Evolutionary conservation across 1,139 yeast species (phyloP), one percentile per base, ranked within the genome.

Genomic region (Geotrichum cucujoidarum): DNA sequence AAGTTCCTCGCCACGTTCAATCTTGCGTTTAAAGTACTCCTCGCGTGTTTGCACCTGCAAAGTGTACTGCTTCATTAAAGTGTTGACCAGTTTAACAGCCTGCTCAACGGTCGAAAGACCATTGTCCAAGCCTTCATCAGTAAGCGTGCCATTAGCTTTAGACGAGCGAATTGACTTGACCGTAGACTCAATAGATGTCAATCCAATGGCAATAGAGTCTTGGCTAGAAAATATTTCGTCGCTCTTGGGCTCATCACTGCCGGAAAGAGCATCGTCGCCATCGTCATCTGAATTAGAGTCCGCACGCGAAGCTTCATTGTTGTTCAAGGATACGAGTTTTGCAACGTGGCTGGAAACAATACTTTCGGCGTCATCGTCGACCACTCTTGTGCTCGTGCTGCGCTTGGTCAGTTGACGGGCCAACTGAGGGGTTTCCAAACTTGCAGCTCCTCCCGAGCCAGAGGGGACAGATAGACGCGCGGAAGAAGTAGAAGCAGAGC

Each of bases 1-100:
- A 45, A 89, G 79, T 61, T 87, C 92, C 39, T 78, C 75, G 59
- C 89, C 94, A 55, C 90, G 79, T 47, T 83, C 84, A 46, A 86
- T 71, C 55, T 72, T 74, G 49, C 76, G 75, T 38, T 69, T 60
- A 50, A 80, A 66, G 40, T 50, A 57, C 30, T 54, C 44, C 45
- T 65, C 84, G 47, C 80, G 76, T 8, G 61, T 58, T 24, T 64
- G 68, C 33, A 73, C 66, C 50, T 73, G 66, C 17, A 59, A 56
- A 48, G 71, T 70, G 56, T 76, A 76, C 55, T 72, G 76, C 8
- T 54, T 60, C 40, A 78, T 64, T 43, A 78, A 68, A 2, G 69
- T 71, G 44, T 71, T 72, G 40, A 47, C 43, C 50, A 47, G 39
- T 10, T 62, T 61, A 42, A 82, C 54, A 10, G 66, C 61, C 18